A percentile compares a stretch with the other conserved stretches of the same genome.
These are phyloP conservation scores for Vitis hybrid DNA, from an alignment of 177 flowering plant genomes.

Conservation along the genomic window DNA sequence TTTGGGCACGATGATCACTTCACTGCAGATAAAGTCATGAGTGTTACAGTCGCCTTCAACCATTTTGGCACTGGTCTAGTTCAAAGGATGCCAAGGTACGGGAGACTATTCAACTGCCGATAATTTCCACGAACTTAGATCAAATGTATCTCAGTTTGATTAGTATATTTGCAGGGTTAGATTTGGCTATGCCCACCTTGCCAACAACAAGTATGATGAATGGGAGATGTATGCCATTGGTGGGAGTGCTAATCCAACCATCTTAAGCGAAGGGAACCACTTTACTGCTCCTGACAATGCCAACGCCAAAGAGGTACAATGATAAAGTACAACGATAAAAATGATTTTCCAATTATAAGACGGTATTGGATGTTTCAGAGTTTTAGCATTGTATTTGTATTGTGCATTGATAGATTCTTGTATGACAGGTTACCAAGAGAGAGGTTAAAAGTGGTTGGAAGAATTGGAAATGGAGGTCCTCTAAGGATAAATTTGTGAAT, in stretches of 20 bases:
- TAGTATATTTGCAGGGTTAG: slow-evolving; percentile 32
- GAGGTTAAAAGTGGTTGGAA: slow-evolving; percentile 40
- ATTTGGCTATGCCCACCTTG: slow-evolving; percentile 67
- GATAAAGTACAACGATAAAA: too few species aligned
- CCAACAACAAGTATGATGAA: slow-evolving; percentile 59
- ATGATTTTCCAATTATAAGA: too few species aligned
- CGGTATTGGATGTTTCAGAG: too few species aligned
- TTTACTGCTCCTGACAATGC: slow-evolving; percentile 40
- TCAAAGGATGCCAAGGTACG: slow-evolving; percentile 77
- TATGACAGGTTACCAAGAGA: slow-evolving; percentile 64
- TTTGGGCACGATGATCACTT: slow-evolving; percentile 63
- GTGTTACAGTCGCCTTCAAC: slow-evolving; percentile 56
- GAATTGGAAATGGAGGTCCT: slow-evolving; percentile 75
- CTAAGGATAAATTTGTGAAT: slow-evolving; percentile 50
- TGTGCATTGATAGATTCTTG: neutral
- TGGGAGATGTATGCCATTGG: slow-evolving; percentile 74
- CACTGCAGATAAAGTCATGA: slow-evolving; percentile 56
- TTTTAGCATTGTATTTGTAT: too few species aligned
- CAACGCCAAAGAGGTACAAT: slow-evolving; percentile 30
- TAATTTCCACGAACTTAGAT: neutral
- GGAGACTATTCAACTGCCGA: neutral
- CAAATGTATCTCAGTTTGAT: neutral
- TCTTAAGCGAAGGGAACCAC: slow-evolving; percentile 67
- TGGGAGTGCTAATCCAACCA: slow-evolving; percentile 72
- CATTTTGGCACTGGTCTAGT: slow-evolving; percentile 56